Base-by-base conservation (phyloP, 768 basidiomycete genomes). In the Psilocybe cyanescens region DNA sequence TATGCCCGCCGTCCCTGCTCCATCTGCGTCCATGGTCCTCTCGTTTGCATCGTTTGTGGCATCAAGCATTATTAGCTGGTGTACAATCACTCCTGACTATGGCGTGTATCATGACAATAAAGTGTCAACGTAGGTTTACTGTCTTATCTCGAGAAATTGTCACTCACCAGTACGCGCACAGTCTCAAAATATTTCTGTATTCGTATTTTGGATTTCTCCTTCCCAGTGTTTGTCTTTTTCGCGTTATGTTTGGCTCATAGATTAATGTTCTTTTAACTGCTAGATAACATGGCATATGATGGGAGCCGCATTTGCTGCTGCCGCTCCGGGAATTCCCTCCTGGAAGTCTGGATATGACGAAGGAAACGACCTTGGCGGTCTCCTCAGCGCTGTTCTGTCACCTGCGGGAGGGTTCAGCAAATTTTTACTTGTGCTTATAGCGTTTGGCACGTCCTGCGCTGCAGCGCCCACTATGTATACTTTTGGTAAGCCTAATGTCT, bases 381-480 rank as follows among this genome's bases (percentile, higher is more conserved):
- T 92, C 14, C 67, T 91, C 12, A 79, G 77, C 6, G 88, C 86
- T 0, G 81, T 90, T 67, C 78, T 92, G 5, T 74, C 76, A 16
- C 89, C 90, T 3, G 75, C 77, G 1, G 85, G 86, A 1, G 80
- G 80, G 33, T 91, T 91, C 72, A 86, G 90, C 0, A 90, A 90
- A 65, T 85, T 91, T 73, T 76, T 92, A 48, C 79, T 88, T 0
- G 89, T 90, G 29, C 70, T 95, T 57, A 79, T 94, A 64, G 86
- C 88, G n/a, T 74, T 95, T 31, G 88, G 87, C 60, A 86, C 93
- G 11, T 84, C 87, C 1, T 88, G 84, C 3, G 90, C 92, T 66
- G 88, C 86, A 63, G 89, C 90, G 1, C 86, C 88, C 2, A 90
- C 89, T 3, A 87, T 94, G 70, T 95, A 95, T 71, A 89, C 87